Conservation (phyloP, 441 rosid species). For the Gossypium trilobum region DNA sequence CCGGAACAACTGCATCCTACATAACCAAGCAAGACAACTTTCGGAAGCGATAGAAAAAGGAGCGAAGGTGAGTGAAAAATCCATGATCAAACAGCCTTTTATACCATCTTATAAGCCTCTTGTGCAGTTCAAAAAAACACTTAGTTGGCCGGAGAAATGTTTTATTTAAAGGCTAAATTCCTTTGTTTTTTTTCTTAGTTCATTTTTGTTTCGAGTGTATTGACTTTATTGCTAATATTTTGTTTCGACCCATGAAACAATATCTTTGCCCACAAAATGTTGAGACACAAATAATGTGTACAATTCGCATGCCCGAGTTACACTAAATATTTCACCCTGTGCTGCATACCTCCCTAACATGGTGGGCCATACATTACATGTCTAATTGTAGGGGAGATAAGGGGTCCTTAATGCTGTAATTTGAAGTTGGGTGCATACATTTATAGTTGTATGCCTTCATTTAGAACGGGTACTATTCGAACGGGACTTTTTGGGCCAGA, state of each 20-base stretch:
- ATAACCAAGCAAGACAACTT: background rate
- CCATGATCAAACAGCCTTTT: constrained; percentile 1
- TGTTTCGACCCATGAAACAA: background rate
- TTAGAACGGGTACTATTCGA: background rate
- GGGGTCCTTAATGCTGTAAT: background rate
- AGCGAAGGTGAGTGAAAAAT: background rate
- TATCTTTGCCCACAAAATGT: background rate
- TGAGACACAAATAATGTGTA: background rate
- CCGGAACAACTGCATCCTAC: constrained; percentile 5
- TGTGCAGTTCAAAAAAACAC: constrained; percentile 16
- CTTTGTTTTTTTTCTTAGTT: constrained; percentile 8
- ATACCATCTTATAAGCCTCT: constrained; percentile 10
- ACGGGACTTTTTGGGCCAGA: background rate
- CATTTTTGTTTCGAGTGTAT: constrained; percentile 2
- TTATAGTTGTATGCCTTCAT: background rate
- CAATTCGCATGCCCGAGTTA: background rate
- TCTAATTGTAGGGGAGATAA: background rate
- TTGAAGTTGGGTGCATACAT: background rate
- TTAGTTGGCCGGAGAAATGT: constrained; percentile 10
- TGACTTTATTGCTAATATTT: constrained; percentile 1
- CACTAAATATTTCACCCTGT: background rate
- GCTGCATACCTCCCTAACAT: background rate
- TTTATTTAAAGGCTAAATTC: constrained; percentile 12
- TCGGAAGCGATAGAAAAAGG: constrained; percentile 4
- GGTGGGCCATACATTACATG: background rate